Evolutionary conservation across 768 basidiomycete species (phyloP), one percentile per base, ranked within the genome.

Genomic region (Naganishia antarctica): DNA sequence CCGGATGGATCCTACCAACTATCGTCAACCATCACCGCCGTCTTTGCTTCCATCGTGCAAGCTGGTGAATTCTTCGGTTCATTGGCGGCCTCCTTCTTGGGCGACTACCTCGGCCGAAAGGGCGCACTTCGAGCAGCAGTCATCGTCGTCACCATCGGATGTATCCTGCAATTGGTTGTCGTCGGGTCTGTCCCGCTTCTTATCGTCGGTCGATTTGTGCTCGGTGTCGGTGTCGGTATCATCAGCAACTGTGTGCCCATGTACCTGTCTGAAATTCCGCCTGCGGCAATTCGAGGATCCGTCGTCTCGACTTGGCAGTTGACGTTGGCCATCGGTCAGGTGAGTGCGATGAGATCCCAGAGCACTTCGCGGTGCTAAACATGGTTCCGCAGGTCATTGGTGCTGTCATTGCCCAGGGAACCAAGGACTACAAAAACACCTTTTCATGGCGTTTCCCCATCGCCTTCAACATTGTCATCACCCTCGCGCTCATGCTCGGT

Each of bases 51-150:
- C 1, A 74, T 74, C 53, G 71, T 74, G 5, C 77, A 78, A 46
- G 77, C 74, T 26, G 77, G 77, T 66, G 77, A 78, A 63, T 69
- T 78, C 45, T 50, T 76, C 57, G 77, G 77, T 43, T 71, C 77
- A 0, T 68, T 78, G 16, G 66, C 66, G 2, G 76, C 77, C 41
- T 73, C 71, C 21, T 53, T 73, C 32, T 67, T 78, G 53, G 76
- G 77, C 47, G 76, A 76, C 58, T 71, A 44, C 23, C 64, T 65
- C 23, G 77, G 77, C 4, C 63, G 77, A 59, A 77, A 76, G 62
- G 76, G 76, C 26, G 75, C 68, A 46, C 43, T 77, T 25, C 47
- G 64, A 28, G 57, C 57, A 26, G 77, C 74, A 12, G 68, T 69
- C 63, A 23, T 64, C 16, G 57, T 74, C 25, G 69, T 78, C 34